Evolutionary conservation across 768 basidiomycete species (phyloP), one percentile per base, ranked within the genome.

Genomic region (Mycena pura): DNA sequence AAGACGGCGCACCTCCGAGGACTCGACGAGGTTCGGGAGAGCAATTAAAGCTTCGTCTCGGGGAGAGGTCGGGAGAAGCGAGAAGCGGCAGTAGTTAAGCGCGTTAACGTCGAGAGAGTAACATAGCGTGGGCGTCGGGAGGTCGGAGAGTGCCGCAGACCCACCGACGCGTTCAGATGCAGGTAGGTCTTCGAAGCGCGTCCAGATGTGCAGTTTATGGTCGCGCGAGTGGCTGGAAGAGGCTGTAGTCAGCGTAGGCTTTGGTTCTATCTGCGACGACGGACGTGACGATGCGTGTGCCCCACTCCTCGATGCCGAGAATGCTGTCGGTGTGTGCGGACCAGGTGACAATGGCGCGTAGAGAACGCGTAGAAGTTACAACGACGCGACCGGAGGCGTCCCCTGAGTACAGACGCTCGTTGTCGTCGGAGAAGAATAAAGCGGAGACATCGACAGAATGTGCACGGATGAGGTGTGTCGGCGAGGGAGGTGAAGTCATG

Each of bases 1-100:
- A 40, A 29, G 19, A 41, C 14, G 2, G 46, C 84, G 31, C 71
- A 94, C 94, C 57, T 89, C 80, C 38, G 91, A 86, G 6, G 96
- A 96, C 69, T 99, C 94, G 9, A 95, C 82, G 22, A 98, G 80
- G 68, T 95, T 96, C 0, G 95, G 95, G 14, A 97, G 77, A 0
- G 93, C 93, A 25, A 98, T 71, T 43, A 95, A 75, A 1, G 85
- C 88, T 67, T 68, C 60, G 45, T 56, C 38, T 13, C 25, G 46
- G 39, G 29, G 22, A 10, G 19, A 65, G 66, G 62, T 36, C 29
- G 68, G 73, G 34, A 91, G 71, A 3, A 98, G 77, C 7, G 92
- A 90, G 74, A 97, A 95, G 2, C 90, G 86, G 74, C 96, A 99
- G 72, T 91, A 98, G 70, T 96, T 97, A 55, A 99, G 81, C 2